phyloP scores from a whole-genome alignment of 441 rosid genomes.

The Corymbia calophylla region DNA sequence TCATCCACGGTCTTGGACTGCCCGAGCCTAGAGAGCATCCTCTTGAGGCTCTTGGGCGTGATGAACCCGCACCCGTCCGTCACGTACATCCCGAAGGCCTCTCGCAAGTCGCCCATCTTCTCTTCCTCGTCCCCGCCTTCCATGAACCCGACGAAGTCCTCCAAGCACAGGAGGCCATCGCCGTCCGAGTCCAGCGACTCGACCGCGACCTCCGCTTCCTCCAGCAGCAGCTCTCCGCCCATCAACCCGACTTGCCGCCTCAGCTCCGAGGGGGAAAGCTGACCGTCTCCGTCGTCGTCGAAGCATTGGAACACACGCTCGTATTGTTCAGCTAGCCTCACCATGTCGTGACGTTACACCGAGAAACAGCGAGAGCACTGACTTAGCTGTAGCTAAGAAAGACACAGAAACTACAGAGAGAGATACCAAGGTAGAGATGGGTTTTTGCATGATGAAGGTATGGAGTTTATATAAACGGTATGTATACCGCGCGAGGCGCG shows the following conservation, averaged over 20 bases:
- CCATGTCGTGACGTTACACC: background rate
- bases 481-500: background rate
- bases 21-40: slow-evolving; percentile 55
- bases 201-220: slow-evolving; percentile 26
- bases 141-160: slow-evolving; percentile 46
- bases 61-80: slow-evolving; percentile 46
- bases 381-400: background rate
- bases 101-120: slow-evolving; percentile 44
- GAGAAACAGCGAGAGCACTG: background rate
- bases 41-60: slow-evolving; percentile 54
- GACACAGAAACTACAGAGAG: background rate
- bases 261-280: slow-evolving; percentile 45
- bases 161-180: slow-evolving; percentile 49
- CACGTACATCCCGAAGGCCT: slow-evolving; percentile 60
- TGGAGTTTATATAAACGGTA: background rate
- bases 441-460: background rate
- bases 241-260: slow-evolving; percentile 24
- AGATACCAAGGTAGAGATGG: background rate
- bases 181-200: slow-evolving; percentile 26
- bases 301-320: slow-evolving; percentile 28
- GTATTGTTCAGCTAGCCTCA: slow-evolving; percentile 6
- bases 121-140: slow-evolving; percentile 57
- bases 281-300: slow-evolving; percentile 42
- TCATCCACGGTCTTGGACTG: slow-evolving; percentile 38
- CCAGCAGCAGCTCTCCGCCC: slow-evolving; percentile 20